Evolutionary conservation across 345 rosid genomes (phyloP), one percentile per base, ranked within the genome.

Genomic region (Rhizophora apiculata): DNA sequence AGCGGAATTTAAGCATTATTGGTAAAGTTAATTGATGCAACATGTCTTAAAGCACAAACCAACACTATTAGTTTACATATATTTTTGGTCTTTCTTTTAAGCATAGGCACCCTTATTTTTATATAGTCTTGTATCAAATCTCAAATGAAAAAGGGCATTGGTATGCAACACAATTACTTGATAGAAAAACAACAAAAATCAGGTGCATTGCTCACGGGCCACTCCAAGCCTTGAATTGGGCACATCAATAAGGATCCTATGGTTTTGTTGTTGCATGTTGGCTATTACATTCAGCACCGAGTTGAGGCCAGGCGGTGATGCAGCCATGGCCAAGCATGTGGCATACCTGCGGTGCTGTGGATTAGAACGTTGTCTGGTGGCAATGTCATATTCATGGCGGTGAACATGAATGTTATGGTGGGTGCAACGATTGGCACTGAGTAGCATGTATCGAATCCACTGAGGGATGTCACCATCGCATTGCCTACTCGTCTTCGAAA

Each of bases 261-360:
- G 98, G 77, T 95, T 95, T 79, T 92, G 99, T 55, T 92, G 99
- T 86, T 95, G 98, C 98, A 95, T 90, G 70, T 81, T 92, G 64
- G 99, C 99, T 5, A 92, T 87, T 34, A 95, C 96, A 62, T 92
- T 95, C 16, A 95, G 88, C 66, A 86, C 98, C 0, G 94, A 90
- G 74, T 90, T 95, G 34, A 94, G 96, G 19, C 87, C 92, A 36
- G 75, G 85, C 0, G 99, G 96, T 13, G 99, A 88, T 2, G 92
- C 81, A 0, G 97, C 98, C 91, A 95, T 88, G 55, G 99, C 99
- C 29, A 95, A 72, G 67, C 99, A 95, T 43, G 91, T 74, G 73
- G 67, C 79, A 88, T 77, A 21, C 96, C 90, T 3, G 96, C 87
- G 0, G 92, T 86, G 89, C 98, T 88, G 78, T 86, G 96, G 78